Evolutionary conservation across 306 rosid species (phyloP).

Genomic region (Glycine soja): DNA sequence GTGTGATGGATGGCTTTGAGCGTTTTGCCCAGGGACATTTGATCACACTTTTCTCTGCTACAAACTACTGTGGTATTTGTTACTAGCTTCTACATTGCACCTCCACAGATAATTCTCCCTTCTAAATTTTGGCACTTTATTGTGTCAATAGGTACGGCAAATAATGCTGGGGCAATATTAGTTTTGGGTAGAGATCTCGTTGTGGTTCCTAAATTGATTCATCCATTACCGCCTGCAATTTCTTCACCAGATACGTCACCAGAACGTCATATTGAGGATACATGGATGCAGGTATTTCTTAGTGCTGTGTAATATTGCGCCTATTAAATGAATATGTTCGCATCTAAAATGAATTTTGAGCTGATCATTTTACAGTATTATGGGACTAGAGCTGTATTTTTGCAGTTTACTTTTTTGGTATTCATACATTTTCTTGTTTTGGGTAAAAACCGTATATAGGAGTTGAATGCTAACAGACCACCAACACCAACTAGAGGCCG

Average conservation of each 20-base stretch:
- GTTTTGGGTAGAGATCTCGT: conserved; percentile 99
- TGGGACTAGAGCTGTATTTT: conserved; percentile 36
- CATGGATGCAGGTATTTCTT: conserved; percentile 99
- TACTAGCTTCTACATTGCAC: conserved; percentile 38
- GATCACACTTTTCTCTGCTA: conserved; percentile 97
- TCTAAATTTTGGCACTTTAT: conserved; percentile 37
- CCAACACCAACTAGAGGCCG: conserved; percentile 99
- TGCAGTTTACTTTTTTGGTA: not conserved
- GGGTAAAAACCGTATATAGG: conserved; percentile 57
- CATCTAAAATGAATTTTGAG: conserved; percentile 29
- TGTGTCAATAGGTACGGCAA: conserved; percentile 82
- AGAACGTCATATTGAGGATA: conserved; percentile 87
- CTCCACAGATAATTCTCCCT: conserved; percentile 16
- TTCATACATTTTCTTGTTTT: conserved; percentile 26
- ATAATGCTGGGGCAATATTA: conserved; percentile 97
- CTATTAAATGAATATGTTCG: not conserved
- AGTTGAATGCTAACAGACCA: conserved; percentile 97
- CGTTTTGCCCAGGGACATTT: conserved; percentile 99
- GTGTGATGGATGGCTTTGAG: conserved; percentile 99
- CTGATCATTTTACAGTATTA: conserved; percentile 2
- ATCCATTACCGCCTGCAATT: conserved; percentile 96
- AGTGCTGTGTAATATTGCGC: conserved; percentile 74
- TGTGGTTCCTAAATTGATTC: conserved; percentile 97
- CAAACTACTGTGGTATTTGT: conserved; percentile 91
- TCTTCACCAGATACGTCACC: conserved; percentile 97